These are phyloP conservation scores for Lecanicillium sp. DNA, from an alignment of 2,329 filamentous ascomycete genomes.

Conservation along the genomic window DNA sequence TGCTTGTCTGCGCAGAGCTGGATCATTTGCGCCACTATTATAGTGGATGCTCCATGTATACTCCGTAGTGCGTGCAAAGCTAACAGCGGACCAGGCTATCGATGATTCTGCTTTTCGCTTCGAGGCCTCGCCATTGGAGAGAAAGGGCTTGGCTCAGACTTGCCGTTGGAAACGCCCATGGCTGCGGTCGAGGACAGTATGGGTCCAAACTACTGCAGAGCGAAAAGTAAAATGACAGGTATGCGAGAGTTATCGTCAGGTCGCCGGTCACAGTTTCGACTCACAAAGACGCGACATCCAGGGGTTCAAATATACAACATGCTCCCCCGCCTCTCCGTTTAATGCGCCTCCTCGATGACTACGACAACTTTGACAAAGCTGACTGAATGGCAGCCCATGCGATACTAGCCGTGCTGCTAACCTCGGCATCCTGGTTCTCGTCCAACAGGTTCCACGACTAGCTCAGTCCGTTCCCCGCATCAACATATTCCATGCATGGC, in stretches of 20 bases:
- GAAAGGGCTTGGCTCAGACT: neutral
- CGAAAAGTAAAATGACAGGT: no score
- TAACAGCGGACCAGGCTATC: no score
- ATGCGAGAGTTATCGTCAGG: no score
- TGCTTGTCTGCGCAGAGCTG: neutral
- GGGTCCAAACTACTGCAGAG: no score
- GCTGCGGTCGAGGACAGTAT: neutral
- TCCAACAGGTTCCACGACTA: neutral
- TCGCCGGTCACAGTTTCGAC: no score
- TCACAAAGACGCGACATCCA: no score
- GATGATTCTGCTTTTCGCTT: no score
- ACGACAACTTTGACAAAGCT: no score
- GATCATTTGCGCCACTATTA: neutral
- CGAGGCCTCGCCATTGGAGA: no score
- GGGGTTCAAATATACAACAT: no score
- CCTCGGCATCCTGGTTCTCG: neutral
- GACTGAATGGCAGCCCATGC: neutral
- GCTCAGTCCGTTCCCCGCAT: conserved; percentile 1
- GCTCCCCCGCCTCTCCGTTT: no score
- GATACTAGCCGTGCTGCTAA: neutral
- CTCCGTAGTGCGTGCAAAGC: neutral
- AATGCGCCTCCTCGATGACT: no score
- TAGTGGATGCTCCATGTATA: neutral
- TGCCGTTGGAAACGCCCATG: neutral
- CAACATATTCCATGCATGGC: neutral